Percentiles rank a stretch among this genome's conserved stretches.
phyloP scores from a whole-genome alignment of 2,329 filamentous ascomycete species.

The Fusarium buxicola region DNA sequence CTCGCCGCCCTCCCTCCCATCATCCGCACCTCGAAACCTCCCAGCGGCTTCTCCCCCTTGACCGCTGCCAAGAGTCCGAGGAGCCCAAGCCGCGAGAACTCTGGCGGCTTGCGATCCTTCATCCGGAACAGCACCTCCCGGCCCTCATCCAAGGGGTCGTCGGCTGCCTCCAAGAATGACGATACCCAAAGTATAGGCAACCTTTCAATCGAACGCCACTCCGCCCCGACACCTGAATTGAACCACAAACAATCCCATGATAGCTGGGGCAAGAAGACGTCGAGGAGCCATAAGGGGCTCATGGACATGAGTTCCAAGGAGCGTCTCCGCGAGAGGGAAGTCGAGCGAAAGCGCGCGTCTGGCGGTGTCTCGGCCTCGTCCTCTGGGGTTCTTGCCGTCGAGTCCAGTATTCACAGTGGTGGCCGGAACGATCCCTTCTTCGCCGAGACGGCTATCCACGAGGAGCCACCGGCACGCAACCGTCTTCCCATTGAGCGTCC shows the following conservation, averaged over 20 bases:
- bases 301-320: slow-evolving; percentile 82
- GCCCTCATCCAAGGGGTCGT: slow-evolving; percentile 69
- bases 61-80: slow-evolving; percentile 72
- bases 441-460: slow-evolving; percentile 65
- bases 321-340: slow-evolving; percentile 70
- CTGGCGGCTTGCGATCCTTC: slow-evolving; percentile 68
- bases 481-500: slow-evolving; percentile 45
- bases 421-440: slow-evolving; percentile 61
- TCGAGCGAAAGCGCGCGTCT: slow-evolving; percentile 67
- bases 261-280: slow-evolving; percentile 70
- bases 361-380: slow-evolving; percentile 38
- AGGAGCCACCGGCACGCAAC: slow-evolving; percentile 58
- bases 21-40: slow-evolving; percentile 83
- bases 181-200: slow-evolving; percentile 73
- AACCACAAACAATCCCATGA: slow-evolving; percentile 67
- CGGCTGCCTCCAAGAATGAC: slow-evolving; percentile 65
- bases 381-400: slow-evolving; percentile 52
- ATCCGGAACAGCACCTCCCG: slow-evolving; percentile 64
- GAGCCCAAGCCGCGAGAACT: slow-evolving; percentile 61
- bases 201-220: slow-evolving; percentile 69
- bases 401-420: slow-evolving; percentile 52
- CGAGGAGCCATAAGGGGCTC: slow-evolving; percentile 66
- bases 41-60: slow-evolving; percentile 78
- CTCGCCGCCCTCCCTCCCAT: slow-evolving; percentile 75
- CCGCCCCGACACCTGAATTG: slow-evolving; percentile 61